Percentiles rank a stretch among this genome's conserved stretches.
These are phyloP conservation scores for Castanopsis chinensis DNA, from an alignment of 306 rosid species.

Conservation along the genomic window DNA sequence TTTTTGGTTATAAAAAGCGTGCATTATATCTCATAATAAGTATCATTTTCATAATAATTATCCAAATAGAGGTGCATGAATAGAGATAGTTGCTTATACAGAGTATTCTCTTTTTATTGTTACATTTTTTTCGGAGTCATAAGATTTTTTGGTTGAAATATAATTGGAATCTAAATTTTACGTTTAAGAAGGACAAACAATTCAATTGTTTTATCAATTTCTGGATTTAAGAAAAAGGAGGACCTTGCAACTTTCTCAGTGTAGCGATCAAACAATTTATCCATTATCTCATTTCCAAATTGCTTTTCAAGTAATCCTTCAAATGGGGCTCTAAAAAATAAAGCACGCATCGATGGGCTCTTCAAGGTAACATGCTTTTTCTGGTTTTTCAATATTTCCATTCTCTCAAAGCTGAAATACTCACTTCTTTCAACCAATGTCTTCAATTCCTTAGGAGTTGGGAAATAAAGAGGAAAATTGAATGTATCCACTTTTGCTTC, in stretches of 20 bases:
- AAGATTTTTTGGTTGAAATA: too few relatives aligned
- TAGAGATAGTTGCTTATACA: too few relatives aligned
- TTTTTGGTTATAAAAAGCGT: too few relatives aligned
- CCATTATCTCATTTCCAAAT: conserved; percentile 26
- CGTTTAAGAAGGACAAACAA: conserved; percentile 29
- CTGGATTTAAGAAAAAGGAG: conserved; percentile 6
- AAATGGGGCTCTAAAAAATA: conserved; percentile 15
- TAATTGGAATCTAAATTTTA: not conserved
- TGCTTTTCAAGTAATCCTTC: conserved; percentile 28
- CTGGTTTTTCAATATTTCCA: not conserved
- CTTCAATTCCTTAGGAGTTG: conserved; percentile 19
- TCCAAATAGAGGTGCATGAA: too few relatives aligned
- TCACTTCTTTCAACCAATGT: conserved; percentile 20
- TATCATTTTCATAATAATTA: too few relatives aligned
- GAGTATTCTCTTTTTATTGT: too few relatives aligned
- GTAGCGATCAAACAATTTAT: conserved; percentile 25
- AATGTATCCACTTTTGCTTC: conserved; percentile 34
- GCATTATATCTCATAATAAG: too few relatives aligned
- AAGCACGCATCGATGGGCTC: not conserved
- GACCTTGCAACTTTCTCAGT: conserved; percentile 19
- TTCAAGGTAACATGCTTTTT: not conserved
- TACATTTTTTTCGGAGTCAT: too few relatives aligned
- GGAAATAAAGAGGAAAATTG: conserved; percentile 28
- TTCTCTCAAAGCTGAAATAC: conserved; percentile 21
- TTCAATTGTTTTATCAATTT: not conserved